Percentiles rank a stretch among this genome's conserved stretches.
Evolutionary conservation across 2,329 filamentous ascomycete genomes (phyloP).

Genomic region (Trichoderma sp.): DNA sequence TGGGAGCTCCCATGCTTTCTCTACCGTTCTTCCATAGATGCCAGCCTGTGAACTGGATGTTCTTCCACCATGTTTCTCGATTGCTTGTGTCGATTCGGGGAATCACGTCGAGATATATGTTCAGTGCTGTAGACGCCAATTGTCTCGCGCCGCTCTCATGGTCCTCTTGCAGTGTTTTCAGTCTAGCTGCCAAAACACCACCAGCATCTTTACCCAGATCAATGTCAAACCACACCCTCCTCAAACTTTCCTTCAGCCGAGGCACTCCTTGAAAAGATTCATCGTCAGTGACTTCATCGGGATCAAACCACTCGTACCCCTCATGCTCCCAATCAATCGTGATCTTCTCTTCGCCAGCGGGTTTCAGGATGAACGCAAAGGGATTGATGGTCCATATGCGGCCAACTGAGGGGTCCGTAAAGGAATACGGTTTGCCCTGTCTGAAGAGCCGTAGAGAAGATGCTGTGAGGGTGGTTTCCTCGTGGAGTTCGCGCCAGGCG

Average conservation of each 20-base stretch:
- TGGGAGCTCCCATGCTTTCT: conserved; percentile 64
- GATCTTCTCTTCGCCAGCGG: conserved; percentile 45
- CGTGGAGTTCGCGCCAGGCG: conserved; percentile 60
- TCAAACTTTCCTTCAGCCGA: conserved; percentile 54
- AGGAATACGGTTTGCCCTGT: conserved; percentile 57
- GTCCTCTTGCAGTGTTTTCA: conserved; percentile 52
- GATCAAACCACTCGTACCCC: conserved; percentile 56
- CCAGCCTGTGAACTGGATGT: conserved; percentile 57
- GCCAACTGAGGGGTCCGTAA: conserved; percentile 51
- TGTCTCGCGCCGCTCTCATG: conserved; percentile 59
- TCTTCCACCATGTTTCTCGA: conserved; percentile 52
- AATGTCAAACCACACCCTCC: conserved; percentile 58
- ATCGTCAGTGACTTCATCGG: conserved; percentile 46
- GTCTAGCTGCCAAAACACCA: conserved; percentile 43
- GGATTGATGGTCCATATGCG: conserved; percentile 63
- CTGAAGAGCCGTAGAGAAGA: conserved; percentile 50
- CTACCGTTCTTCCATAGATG: conserved; percentile 64
- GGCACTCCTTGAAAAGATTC: conserved; percentile 54
- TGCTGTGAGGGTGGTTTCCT: conserved; percentile 58
- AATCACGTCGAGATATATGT: conserved; percentile 48
- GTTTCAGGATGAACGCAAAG: conserved; percentile 56
- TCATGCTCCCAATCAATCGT: conserved; percentile 62
- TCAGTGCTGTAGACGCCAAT: conserved; percentile 54
- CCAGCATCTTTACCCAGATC: conserved; percentile 48
- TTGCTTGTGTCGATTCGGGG: conserved; percentile 30